Conservation (phyloP, 2,329 filamentous ascomycete species). For the Colletotrichum sp. region DNA sequence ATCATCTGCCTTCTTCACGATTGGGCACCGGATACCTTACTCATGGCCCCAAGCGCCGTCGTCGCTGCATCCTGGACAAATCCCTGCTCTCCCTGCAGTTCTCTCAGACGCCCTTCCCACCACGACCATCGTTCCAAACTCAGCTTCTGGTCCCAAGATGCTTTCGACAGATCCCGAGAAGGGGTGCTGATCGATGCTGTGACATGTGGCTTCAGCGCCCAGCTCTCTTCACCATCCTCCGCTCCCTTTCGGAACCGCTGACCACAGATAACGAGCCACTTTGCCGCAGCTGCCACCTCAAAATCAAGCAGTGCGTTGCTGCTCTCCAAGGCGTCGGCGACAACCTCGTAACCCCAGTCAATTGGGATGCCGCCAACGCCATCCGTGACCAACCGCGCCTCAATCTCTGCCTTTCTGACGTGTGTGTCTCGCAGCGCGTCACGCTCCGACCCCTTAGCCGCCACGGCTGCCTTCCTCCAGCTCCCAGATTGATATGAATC, state of each 20-base stretch:
- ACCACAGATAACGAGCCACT: not conserved
- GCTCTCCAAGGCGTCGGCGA: not conserved
- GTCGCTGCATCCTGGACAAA: not conserved
- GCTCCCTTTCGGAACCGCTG: not conserved
- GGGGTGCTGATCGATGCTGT: not conserved
- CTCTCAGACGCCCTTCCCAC: not conserved
- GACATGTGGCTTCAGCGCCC: not conserved
- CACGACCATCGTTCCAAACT: not conserved
- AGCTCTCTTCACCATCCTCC: not conserved
- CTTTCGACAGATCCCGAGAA: not conserved
- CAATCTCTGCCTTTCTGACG: not conserved
- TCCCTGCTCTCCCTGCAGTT: not conserved
- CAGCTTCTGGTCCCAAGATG: not conserved
- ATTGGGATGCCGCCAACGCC: not conserved
- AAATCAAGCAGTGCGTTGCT: not conserved
- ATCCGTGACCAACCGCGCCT: not conserved
- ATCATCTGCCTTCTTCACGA: not conserved
- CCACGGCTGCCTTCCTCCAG: not conserved
- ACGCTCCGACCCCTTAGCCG: rapidly evolving
- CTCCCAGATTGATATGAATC: not conserved
- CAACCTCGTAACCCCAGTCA: not conserved
- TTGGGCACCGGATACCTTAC: not conserved
- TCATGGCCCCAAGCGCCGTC: not conserved
- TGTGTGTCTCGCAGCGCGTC: not conserved
- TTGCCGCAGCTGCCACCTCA: not conserved